Evolutionary conservation across 2,329 filamentous ascomycete genomes (phyloP), one percentile per base, ranked within the genome.

Genomic region (Fusarium vanettenii): DNA sequence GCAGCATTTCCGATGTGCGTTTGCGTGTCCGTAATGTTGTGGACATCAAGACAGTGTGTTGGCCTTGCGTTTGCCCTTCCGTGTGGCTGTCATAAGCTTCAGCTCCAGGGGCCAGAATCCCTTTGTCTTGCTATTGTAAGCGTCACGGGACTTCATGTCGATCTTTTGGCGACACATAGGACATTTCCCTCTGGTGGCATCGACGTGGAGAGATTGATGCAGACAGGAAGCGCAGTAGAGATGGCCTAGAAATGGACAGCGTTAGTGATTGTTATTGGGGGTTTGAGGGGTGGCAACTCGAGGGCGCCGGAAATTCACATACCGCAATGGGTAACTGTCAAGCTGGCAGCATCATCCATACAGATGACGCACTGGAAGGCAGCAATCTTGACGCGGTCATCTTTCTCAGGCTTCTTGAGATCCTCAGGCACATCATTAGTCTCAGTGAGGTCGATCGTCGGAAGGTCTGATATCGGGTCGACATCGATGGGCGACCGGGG

Each of bases 301-400:
- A 65, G 20, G 35, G 37, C 8, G 60, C 25, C n/a, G 18, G 31
- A 18, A 43, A 41, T 62, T 37, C 18, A 84, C 89, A 73, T 89
- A 92, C 91, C 91, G 81, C 91, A 93, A 80, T 92, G 89, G 4
- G 91, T 93, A 55, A 92, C 88, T 1, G 90, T 92, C 70, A 93
- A 77, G 31, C 85, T 84, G 2, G 86, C 87, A 29, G 86, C 87
- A 70, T 90, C 86, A 70, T 92, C 91, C 89, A 92, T 91, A 81
- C 91, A 93, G 67, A 93, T 92, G 50, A 91, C 89, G 71, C 91
- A 93, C 80, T 92, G 89, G 57, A 92, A 91, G 5, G 85, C 84
- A 52, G 86, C 84, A 18, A 93, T 80, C 79, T 89, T 90, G 77
- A 86, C 80, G 60, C 82, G 85, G 13, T 87, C 88, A 60, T 89